Conservation (phyloP, 1,139 yeast species). For the Geotrichum restrictum region DNA sequence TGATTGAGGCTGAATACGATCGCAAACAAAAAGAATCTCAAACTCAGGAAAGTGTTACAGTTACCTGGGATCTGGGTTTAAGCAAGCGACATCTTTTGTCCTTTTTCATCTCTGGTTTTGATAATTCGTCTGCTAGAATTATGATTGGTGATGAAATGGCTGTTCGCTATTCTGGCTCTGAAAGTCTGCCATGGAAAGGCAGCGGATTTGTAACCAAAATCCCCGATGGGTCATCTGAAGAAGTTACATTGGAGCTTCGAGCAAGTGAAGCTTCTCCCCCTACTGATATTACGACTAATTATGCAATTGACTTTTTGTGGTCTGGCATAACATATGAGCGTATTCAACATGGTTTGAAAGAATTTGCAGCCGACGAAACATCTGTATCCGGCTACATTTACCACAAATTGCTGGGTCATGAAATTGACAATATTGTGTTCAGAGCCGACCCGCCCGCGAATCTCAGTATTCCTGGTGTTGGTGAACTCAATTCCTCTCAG, state of each 20-base stretch:
- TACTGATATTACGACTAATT: slow-evolving; percentile 59
- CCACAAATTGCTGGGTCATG: slow-evolving; percentile 79
- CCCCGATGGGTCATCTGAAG: slow-evolving; percentile 66
- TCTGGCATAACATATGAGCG: slow-evolving; percentile 77
- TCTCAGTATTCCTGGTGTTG: slow-evolving; percentile 63
- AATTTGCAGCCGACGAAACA: slow-evolving; percentile 66
- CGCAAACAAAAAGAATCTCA: slow-evolving; percentile 71
- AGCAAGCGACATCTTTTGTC: slow-evolving; percentile 66
- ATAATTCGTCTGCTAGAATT: slow-evolving; percentile 62
- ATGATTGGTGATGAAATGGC: slow-evolving; percentile 83
- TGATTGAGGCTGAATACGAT: slow-evolving; percentile 78
- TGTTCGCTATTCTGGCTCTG: slow-evolving; percentile 39
- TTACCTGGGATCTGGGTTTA: slow-evolving; percentile 69
- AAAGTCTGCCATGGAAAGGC: slow-evolving; percentile 56
- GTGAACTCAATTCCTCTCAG: slow-evolving; percentile 74
- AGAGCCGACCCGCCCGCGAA: slow-evolving; percentile 45
- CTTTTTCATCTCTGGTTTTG: slow-evolving; percentile 65
- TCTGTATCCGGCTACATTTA: slow-evolving; percentile 75
- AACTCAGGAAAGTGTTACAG: slow-evolving; percentile 67
- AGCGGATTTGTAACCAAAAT: slow-evolving; percentile 67
- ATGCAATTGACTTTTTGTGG: slow-evolving; percentile 88
- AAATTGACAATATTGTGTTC: slow-evolving; percentile 52
- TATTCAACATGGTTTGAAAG: slow-evolving; percentile 73
- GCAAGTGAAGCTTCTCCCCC: slow-evolving; percentile 49
- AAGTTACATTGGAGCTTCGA: slow-evolving; percentile 66